Evolutionary conservation across 176 grass and related monocot genomes (phyloP), one percentile per base, ranked within the genome.

Genomic region (Leersia perrieri): DNA sequence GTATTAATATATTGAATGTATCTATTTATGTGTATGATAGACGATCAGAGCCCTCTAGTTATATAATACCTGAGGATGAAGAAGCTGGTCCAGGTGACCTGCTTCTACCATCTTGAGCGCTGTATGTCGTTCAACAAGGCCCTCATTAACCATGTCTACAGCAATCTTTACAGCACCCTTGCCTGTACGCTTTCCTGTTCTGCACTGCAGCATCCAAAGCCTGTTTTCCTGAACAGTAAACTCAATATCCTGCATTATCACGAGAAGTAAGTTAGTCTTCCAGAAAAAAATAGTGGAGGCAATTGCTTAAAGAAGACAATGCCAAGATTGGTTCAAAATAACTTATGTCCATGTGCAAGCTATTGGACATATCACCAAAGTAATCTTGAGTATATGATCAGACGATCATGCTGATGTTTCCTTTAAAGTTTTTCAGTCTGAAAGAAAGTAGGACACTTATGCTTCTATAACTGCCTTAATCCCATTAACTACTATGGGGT

Each of bases 181-280:
- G 14, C 97, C 97, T 7, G 97, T 99, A 35, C 97, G 88, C 70
- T 99, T 99, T n/a, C 97, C 97, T 22, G 55, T 13, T 82, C 97
- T 95, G 76, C 97, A 99, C 65, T 99, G 97, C 23, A 99, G 91
- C 97, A 99, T 99, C 97, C 97, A 99, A 10, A 99, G 84, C 76
- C 97, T 99, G 49, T 92, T 99, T 79, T 99, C 93, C 66, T 99
- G 97, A 64, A 99, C 97, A 34, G 97, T 99, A 10, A 96, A 96
- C 51, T 99, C 97, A 58, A 99, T 99, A 41, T 99, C 97, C 97
- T 99, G 79, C 72, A 83, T 79, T 44, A 32, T 28, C 23, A 70
- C 55, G 63, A 76, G 80, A 73, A 76, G 9, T 23, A 80, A 76
- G 63, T 68, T 13, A 16, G 1, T 73, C 2, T 13, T 28, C 45